A percentile compares a stretch with the other conserved stretches of the same genome.
These are phyloP conservation scores for Coemansia aciculifera DNA, from an alignment of 192 early-diverging fungal species.

Conservation along the genomic window DNA sequence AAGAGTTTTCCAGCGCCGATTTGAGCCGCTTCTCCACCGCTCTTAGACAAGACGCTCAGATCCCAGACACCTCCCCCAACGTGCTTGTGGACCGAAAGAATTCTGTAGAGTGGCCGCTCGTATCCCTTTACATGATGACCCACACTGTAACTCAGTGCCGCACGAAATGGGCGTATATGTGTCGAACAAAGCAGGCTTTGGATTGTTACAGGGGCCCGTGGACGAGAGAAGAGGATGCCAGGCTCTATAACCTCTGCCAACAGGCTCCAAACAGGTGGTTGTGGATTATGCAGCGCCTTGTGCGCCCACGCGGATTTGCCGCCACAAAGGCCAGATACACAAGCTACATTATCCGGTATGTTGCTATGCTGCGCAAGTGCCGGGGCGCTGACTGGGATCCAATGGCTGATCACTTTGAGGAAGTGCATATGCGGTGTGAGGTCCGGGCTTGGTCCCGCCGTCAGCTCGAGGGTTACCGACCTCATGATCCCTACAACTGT, in stretches of 20 bases:
- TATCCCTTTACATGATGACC: slow-evolving; percentile 27
- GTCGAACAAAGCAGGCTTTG: no score
- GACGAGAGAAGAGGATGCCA: slow-evolving; percentile 34
- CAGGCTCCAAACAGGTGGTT: slow-evolving; percentile 9
- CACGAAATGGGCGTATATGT: slow-evolving; percentile 10
- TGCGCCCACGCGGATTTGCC: background rate
- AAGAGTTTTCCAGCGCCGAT: background rate
- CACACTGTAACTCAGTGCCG: slow-evolving; percentile 27
- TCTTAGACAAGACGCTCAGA: background rate
- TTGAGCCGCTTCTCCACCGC: background rate
- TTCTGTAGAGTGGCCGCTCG: slow-evolving; percentile 18
- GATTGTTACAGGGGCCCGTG: slow-evolving; percentile 19
- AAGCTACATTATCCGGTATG: slow-evolving; percentile 12
- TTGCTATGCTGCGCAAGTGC: slow-evolving; percentile 30
- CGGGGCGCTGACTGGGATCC: slow-evolving; percentile 38
- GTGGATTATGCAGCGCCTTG: slow-evolving; percentile 13
- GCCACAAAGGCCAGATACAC: slow-evolving; percentile 5
- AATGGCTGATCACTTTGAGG: slow-evolving; percentile 28
- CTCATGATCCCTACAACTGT: slow-evolving; percentile 20
- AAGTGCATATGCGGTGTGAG: slow-evolving; percentile 51
- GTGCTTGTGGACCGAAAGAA: background rate
- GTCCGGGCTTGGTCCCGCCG: slow-evolving; percentile 28
- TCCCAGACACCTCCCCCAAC: background rate
- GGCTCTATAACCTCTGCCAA: slow-evolving; percentile 18
- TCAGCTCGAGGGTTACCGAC: slow-evolving; percentile 26